Conservation (phyloP, 1,284 basidiomycete species). For the Microbotryum intermedium region DNA sequence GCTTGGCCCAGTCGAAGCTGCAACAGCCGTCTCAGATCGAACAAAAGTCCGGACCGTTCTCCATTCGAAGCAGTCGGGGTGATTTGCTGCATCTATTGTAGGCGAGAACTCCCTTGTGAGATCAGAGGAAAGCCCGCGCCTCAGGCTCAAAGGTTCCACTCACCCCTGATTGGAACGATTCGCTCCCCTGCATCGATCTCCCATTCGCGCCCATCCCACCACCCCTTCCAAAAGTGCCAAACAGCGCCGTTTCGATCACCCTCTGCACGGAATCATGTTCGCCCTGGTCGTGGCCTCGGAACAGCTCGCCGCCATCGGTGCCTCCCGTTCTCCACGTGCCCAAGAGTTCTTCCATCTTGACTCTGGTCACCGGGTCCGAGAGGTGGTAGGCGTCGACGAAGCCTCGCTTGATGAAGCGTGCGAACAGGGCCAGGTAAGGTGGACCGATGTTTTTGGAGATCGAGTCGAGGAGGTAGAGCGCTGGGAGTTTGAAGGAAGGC, state of each 20-base stretch:
- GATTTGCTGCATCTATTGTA: not conserved
- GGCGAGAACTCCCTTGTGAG: too few relatives aligned
- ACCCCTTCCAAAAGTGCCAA: slow-evolving; percentile 20
- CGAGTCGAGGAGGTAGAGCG: slow-evolving; percentile 91
- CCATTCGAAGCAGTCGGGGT: slow-evolving; percentile 15
- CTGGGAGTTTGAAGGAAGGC: slow-evolving; percentile 82
- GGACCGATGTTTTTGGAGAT: slow-evolving; percentile 84
- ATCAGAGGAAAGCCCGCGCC: too few relatives aligned
- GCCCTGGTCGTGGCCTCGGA: slow-evolving; percentile 45
- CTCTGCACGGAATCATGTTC: slow-evolving; percentile 21
- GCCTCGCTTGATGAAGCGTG: slow-evolving; percentile 41
- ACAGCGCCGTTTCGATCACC: slow-evolving; percentile 30
- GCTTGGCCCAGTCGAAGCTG: slow-evolving; percentile 21
- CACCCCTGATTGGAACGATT: slow-evolving; percentile 13
- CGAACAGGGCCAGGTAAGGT: slow-evolving; percentile 62
- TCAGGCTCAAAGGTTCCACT: not conserved
- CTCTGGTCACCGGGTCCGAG: slow-evolving; percentile 52
- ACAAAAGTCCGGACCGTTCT: slow-evolving; percentile 30
- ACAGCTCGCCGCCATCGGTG: slow-evolving; percentile 68
- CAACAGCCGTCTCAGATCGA: slow-evolving; percentile 30
- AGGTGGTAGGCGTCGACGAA: slow-evolving; percentile 70
- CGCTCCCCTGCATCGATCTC: slow-evolving; percentile 6
- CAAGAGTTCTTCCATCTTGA: slow-evolving; percentile 94
- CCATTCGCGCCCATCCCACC: slow-evolving; percentile 4
- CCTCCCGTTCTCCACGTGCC: slow-evolving; percentile 82